These are phyloP conservation scores for Candida maesae DNA, from an alignment of 805 yeast genomes.

Conservation along the genomic window DNA sequence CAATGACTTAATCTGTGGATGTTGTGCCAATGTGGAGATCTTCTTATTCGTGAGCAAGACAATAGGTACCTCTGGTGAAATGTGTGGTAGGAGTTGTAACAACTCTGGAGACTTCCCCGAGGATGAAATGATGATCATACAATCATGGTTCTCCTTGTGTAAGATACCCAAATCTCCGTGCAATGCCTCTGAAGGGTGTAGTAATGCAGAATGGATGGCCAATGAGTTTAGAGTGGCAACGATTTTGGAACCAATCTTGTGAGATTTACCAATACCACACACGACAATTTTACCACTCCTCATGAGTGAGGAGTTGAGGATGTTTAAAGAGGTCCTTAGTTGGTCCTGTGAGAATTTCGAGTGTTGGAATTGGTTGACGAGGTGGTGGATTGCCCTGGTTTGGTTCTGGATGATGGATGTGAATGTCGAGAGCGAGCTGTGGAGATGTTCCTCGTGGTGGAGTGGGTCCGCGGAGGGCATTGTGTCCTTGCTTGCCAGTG, in stretches of 20 bases:
- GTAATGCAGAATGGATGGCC: slow-evolving; percentile 58
- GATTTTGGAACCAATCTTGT: slow-evolving; percentile 71
- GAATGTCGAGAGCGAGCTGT: slow-evolving; percentile 31
- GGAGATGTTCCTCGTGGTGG: slow-evolving; percentile 21
- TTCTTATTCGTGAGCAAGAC: slow-evolving; percentile 62
- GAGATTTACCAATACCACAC: slow-evolving; percentile 83
- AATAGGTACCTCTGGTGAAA: slow-evolving; percentile 49
- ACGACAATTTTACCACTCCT: slow-evolving; percentile 67
- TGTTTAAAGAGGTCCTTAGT: slow-evolving; percentile 39
- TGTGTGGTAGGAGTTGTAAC: slow-evolving; percentile 44
- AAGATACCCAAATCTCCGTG: slow-evolving; percentile 87
- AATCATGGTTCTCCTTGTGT: slow-evolving; percentile 49
- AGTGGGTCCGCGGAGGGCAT: background rate
- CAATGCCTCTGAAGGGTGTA: slow-evolving; percentile 85
- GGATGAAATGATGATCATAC: slow-evolving; percentile 64
- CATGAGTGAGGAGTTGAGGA: slow-evolving; percentile 33
- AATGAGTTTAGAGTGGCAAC: slow-evolving; percentile 82
- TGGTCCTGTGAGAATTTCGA: slow-evolving; percentile 45
- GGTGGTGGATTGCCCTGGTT: slow-evolving; percentile 42
- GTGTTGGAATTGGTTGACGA: slow-evolving; percentile 42
- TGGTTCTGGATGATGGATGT: slow-evolving; percentile 42
- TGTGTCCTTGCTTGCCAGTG: background rate
- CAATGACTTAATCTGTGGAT: slow-evolving; percentile 47
- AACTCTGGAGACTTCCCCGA: slow-evolving; percentile 85
- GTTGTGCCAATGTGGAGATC: slow-evolving; percentile 50